A percentile compares a stretch with the other conserved stretches of the same genome.
These are phyloP conservation scores for Patellaria atrata DNA, from an alignment of 495 filamentous ascomycete genomes.

Conservation along the genomic window DNA sequence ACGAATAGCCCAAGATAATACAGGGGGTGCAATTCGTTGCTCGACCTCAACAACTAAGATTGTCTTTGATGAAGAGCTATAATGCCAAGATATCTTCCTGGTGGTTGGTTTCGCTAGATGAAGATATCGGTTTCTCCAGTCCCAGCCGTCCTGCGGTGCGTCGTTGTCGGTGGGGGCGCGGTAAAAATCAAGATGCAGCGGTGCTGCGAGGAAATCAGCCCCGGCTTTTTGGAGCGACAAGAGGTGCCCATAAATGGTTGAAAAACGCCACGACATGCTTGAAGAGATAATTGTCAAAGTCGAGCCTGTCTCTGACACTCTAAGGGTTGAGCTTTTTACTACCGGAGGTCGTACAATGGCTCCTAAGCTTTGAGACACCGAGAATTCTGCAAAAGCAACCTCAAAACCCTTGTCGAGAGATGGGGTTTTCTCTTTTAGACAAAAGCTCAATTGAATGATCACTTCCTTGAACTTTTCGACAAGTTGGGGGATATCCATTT, in stretches of 20 bases:
- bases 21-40: conserved; percentile 39
- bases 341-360: no score
- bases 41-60: conserved; percentile 29
- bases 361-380: no score
- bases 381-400: conserved; percentile 14
- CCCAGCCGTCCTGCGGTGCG: conserved; percentile 29
- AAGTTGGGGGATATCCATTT: conserved; percentile 1
- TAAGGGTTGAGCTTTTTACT: no score
- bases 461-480: conserved; percentile 4
- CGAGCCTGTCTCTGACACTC: no score
- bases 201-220: no score
- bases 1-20: conserved; percentile 42
- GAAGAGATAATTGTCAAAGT: no score
- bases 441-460: conserved; percentile 10
- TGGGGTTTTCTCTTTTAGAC: not conserved
- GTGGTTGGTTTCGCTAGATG: conserved; percentile 33
- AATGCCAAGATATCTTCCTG: conserved; percentile 30
- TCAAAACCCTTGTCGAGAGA: conserved; percentile 2
- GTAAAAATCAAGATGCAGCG: conserved; percentile 28
- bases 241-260: no score
- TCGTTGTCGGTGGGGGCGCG: conserved; percentile 54
- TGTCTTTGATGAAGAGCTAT: conserved; percentile 5
- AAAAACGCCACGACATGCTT: no score
- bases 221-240: no score
- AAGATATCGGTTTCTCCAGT: conserved; percentile 29